A percentile compares a stretch with the other conserved stretches of the same genome.
phyloP scores from a whole-genome alignment of 2,329 filamentous ascomycete genomes.

The Aspergillus cejpii region DNA sequence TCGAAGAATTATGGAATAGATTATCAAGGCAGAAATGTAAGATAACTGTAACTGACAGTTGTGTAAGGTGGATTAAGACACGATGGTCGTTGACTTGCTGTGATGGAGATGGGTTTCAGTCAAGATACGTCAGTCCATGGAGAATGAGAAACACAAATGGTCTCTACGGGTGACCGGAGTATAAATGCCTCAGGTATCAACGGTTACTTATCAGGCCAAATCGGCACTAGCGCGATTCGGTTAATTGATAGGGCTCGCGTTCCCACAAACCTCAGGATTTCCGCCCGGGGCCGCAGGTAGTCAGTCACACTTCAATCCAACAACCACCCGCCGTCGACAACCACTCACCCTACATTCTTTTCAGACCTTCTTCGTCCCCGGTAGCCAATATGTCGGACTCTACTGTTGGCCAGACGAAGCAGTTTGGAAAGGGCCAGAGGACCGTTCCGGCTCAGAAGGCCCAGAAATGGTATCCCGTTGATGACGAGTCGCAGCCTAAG shows the following conservation, averaged over 20 bases:
- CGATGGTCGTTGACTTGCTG: background rate
- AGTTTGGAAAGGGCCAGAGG: slow-evolving; percentile 95
- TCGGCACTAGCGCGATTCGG: slow-evolving; percentile 36
- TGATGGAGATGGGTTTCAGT: slow-evolving; percentile 8
- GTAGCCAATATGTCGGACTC: slow-evolving; percentile 51
- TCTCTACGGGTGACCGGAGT: slow-evolving; percentile 1
- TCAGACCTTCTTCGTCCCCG: slow-evolving; percentile 37
- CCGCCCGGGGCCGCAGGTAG: slow-evolving; percentile 34
- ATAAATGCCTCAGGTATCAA: slow-evolving; percentile 9
- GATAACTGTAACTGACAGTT: too few relatives aligned
- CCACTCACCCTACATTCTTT: slow-evolving; percentile 31
- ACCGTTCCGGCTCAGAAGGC: slow-evolving; percentile 88
- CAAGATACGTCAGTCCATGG: slow-evolving; percentile 25
- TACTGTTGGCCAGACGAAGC: slow-evolving; percentile 64
- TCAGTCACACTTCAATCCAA: slow-evolving; percentile 38
- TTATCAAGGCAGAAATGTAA: slow-evolving; percentile 9
- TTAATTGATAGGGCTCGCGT: slow-evolving; percentile 38
- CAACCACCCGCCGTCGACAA: slow-evolving; percentile 41
- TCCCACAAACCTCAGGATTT: slow-evolving; percentile 41
- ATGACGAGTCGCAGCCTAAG: slow-evolving; percentile 81
- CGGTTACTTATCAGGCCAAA: slow-evolving; percentile 19
- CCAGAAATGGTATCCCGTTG: slow-evolving; percentile 97
- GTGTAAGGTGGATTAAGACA: too few relatives aligned
- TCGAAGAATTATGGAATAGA: slow-evolving; percentile 17
- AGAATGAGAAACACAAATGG: slow-evolving; percentile 6